Evolutionary conservation across 2,329 filamentous ascomycete genomes (phyloP).

Genomic region (Magnaporthiopsis rhizophila): DNA sequence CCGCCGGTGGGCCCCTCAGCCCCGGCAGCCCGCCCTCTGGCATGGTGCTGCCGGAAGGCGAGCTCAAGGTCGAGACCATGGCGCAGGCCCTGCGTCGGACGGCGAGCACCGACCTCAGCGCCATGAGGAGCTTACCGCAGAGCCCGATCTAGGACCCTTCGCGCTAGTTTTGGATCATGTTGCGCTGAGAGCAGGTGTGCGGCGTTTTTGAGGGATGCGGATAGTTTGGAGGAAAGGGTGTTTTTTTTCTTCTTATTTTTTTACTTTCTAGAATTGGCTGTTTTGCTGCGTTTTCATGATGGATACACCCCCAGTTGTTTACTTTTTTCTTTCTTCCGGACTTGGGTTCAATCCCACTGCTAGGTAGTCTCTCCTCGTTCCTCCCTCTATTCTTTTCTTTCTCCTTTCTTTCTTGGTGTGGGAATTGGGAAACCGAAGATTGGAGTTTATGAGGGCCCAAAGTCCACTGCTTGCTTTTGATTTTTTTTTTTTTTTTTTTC

Average conservation of each 20-base stretch:
- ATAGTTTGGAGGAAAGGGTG: background rate
- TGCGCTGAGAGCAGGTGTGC: background rate
- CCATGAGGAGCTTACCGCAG: slow-evolving; percentile 45
- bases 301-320: background rate
- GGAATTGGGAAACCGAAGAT: background rate
- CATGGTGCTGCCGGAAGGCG: slow-evolving; percentile 32
- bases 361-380: background rate
- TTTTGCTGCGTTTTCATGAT: slow-evolving; percentile 5
- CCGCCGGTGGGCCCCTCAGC: background rate
- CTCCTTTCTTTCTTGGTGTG: background rate
- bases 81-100: slow-evolving; percentile 79
- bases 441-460: background rate
- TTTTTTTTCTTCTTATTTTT: background rate
- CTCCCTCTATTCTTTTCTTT: background rate
- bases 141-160: slow-evolving; percentile 46
- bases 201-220: background rate
- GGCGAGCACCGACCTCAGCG: slow-evolving; percentile 68
- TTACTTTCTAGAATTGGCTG: slow-evolving; percentile 1
- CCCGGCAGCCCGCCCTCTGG: slow-evolving; percentile 48
- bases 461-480: background rate
- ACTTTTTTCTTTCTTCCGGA: background rate
- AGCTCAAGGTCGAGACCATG: slow-evolving; percentile 91
- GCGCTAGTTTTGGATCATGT: slow-evolving; percentile 2
- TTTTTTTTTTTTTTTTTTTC: background rate
- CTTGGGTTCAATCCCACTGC: background rate